These are phyloP conservation scores for Trichophaea hybrida DNA, from an alignment of 2,329 filamentous ascomycete genomes.

Conservation along the genomic window DNA sequence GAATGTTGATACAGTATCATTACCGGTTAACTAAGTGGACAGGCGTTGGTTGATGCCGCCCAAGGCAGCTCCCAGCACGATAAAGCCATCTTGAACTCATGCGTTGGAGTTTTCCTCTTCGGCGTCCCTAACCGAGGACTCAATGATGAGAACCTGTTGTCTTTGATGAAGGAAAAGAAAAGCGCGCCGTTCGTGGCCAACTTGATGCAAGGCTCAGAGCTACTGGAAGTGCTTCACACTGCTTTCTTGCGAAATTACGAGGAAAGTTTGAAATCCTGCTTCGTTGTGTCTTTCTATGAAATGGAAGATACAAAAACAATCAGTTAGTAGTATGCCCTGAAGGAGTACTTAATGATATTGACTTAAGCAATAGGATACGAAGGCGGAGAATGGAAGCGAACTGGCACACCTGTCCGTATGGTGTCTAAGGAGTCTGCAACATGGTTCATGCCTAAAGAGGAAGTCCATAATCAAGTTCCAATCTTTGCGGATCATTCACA, in stretches of 20 bases:
- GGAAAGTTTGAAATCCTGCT: neutral
- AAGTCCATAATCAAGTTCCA: neutral
- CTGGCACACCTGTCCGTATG: neutral
- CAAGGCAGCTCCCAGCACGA: neutral
- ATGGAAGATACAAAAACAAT: neutral
- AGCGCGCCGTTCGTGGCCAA: neutral
- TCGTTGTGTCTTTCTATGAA: neutral
- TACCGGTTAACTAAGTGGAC: neutral
- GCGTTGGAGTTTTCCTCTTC: neutral
- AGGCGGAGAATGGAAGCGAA: neutral
- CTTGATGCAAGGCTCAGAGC: neutral
- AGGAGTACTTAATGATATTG: neutral
- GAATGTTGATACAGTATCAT: neutral
- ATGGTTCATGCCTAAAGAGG: neutral
- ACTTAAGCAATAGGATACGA: neutral
- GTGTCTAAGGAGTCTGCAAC: neutral
- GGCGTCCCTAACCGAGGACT: neutral
- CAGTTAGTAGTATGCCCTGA: neutral
- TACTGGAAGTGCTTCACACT: neutral
- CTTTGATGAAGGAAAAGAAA: neutral
- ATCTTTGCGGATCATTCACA: constrained; percentile 7
- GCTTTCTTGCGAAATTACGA: neutral
- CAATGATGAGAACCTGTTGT: neutral
- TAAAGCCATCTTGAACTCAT: neutral
- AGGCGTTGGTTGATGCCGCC: neutral